These are phyloP conservation scores for Amaranthus tricolor DNA, from an alignment of 179 eudicot species.

Conservation along the genomic window DNA sequence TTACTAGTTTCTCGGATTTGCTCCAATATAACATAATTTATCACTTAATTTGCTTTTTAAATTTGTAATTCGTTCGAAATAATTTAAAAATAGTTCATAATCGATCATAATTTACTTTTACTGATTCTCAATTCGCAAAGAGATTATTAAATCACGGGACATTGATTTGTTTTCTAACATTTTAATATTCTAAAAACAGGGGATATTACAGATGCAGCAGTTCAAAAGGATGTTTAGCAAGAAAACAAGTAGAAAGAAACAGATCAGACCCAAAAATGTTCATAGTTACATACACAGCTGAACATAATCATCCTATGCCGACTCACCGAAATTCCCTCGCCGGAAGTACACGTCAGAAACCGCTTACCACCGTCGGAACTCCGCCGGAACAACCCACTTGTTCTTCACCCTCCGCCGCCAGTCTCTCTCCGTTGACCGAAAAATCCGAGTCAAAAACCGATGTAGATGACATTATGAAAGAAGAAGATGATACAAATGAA, in stretches of 20 bases:
- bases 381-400: slow-evolving; percentile 31
- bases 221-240: slow-evolving; percentile 40
- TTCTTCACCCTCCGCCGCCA: slow-evolving; percentile 26
- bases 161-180: background rate
- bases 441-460: slow-evolving; percentile 29
- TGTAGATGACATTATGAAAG: slow-evolving; percentile 26
- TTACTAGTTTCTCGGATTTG: no score
- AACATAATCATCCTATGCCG: slow-evolving; percentile 47
- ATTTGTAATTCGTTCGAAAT: no score
- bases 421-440: slow-evolving; percentile 30
- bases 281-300: slow-evolving; percentile 44
- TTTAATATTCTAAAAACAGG: slow-evolving; percentile 21
- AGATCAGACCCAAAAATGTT: slow-evolving; percentile 46
- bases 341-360: slow-evolving; percentile 40
- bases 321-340: slow-evolving; percentile 44
- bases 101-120: background rate
- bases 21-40: no score
- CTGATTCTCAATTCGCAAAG: background rate
- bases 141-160: no score
- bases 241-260: slow-evolving; percentile 46
- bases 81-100: no score
- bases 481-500: slow-evolving; percentile 24
- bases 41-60: no score
- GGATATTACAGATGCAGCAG: slow-evolving; percentile 48
- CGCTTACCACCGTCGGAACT: slow-evolving; percentile 12